These are phyloP conservation scores for Aspergillus nanangensis DNA, from an alignment of 495 filamentous ascomycete genomes.

Conservation along the genomic window DNA sequence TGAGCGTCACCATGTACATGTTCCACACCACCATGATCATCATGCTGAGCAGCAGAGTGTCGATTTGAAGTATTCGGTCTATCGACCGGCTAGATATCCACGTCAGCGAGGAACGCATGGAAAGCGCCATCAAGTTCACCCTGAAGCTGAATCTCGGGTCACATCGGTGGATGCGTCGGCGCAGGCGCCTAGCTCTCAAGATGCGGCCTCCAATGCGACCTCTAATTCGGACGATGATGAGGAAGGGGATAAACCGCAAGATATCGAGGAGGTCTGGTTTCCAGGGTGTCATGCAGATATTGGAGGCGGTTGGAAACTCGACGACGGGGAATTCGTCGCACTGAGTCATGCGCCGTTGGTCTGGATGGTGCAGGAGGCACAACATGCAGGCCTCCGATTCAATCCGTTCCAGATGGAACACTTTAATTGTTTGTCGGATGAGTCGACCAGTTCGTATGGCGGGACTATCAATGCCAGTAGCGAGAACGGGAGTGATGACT, in stretches of 20 bases:
- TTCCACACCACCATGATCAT: neutral
- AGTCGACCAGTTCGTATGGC: neutral
- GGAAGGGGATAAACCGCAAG: conserved; percentile 52
- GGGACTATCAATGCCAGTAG: conserved; percentile 16
- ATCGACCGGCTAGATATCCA: too few relatives aligned
- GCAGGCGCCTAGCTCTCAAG: too few relatives aligned
- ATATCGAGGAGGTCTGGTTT: conserved; percentile 79
- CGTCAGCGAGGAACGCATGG: too few relatives aligned
- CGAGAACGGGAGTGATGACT: neutral
- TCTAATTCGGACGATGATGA: conserved; percentile 50
- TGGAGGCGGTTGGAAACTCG: conserved; percentile 72
- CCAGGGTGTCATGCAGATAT: conserved; percentile 75
- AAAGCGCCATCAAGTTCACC: too few relatives aligned
- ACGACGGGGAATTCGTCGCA: conserved; percentile 44
- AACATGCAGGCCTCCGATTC: conserved; percentile 63
- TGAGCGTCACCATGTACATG: neutral
- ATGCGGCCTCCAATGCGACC: too few relatives aligned
- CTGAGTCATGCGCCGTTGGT: conserved; percentile 68
- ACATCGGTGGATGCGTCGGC: too few relatives aligned
- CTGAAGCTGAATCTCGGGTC: too few relatives aligned
- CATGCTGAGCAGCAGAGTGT: conserved; percentile 1
- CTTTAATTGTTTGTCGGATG: conserved; percentile 27
- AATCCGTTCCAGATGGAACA: conserved; percentile 60
- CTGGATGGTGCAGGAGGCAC: conserved; percentile 78
- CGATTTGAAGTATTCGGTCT: conserved; percentile 2